Evolutionary conservation across 2,329 filamentous ascomycete genomes (phyloP).

Genomic region (Sclerotinia sclerotiorum): DNA sequence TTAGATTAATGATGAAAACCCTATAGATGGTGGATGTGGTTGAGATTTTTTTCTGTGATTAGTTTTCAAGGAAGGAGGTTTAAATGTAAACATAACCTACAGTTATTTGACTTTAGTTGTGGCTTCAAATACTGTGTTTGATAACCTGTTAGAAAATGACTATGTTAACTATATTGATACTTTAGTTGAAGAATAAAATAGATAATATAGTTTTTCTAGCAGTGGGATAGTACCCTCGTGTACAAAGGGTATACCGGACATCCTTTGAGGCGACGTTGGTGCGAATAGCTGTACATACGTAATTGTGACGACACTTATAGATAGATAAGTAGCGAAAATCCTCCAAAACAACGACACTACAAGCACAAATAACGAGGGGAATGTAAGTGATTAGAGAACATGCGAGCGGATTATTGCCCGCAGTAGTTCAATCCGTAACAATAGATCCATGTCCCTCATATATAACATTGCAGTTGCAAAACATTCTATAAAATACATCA

Average conservation of each 20-base stretch:
- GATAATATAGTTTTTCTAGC: no score
- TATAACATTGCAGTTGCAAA: constrained; percentile 49
- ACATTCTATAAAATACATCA: constrained; percentile 52
- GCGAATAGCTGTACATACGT: constrained; percentile 48
- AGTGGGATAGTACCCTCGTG: not conserved
- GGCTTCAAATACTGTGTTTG: not conserved
- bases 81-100: no score
- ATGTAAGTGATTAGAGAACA: constrained; percentile 6
- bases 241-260: constrained; percentile 10
- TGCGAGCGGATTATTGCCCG: constrained; percentile 40
- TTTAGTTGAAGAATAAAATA: not conserved
- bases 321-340: constrained; percentile 30
- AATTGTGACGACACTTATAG: constrained; percentile 53
- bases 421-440: constrained; percentile 47
- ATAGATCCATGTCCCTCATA: constrained; percentile 29
- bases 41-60: not conserved
- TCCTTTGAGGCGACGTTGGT: constrained; percentile 42
- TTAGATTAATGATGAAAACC: not conserved
- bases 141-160: not conserved
- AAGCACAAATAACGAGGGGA: not conserved
- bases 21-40: no score
- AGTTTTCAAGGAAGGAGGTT: no score
- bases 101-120: not conserved
- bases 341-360: not conserved
- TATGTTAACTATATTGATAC: not conserved